These are phyloP conservation scores for Geotrichum histeridarum DNA, from an alignment of 1,139 yeast species.

Conservation along the genomic window DNA sequence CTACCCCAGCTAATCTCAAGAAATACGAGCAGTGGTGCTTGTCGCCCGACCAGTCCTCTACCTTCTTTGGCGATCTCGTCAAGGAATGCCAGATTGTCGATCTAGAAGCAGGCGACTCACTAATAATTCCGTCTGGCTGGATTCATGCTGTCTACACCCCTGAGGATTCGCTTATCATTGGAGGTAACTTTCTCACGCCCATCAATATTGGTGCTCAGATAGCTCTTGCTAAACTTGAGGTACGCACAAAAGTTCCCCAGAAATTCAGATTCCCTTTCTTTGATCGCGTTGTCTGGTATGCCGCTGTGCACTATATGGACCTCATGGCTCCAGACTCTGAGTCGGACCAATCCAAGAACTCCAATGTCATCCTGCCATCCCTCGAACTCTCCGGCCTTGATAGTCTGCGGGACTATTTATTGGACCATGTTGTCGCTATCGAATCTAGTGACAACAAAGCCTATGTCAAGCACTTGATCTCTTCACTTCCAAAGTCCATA, in stretches of 20 bases:
- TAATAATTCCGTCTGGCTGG: constrained; percentile 89
- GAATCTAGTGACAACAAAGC: constrained; percentile 1
- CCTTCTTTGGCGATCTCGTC: constrained; percentile 62
- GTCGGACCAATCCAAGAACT: neutral
- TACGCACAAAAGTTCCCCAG: constrained; percentile 63
- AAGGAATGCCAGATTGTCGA: constrained; percentile 55
- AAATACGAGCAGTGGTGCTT: constrained; percentile 70
- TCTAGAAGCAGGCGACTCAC: constrained; percentile 62
- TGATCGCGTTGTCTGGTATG: constrained; percentile 63
- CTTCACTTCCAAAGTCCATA: constrained; percentile 10
- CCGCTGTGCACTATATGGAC: constrained; percentile 29
- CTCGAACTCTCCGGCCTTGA: constrained; percentile 11
- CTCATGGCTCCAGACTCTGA: neutral
- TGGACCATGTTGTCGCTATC: constrained; percentile 7
- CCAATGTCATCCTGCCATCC: neutral
- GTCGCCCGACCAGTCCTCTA: constrained; percentile 55
- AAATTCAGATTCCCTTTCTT: constrained; percentile 77
- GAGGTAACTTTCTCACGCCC: constrained; percentile 77
- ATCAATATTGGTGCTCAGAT: constrained; percentile 60
- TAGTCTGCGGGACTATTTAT: constrained; percentile 11
- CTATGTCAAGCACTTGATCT: constrained; percentile 10
- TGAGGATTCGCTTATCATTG: constrained; percentile 71
- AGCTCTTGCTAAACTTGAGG: constrained; percentile 57
- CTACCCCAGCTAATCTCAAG: constrained; percentile 55
- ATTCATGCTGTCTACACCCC: constrained; percentile 89